Evolutionary conservation across 257 asterid species (phyloP), one percentile per base, ranked within the genome.

Genomic region (Henckelia pumila): DNA sequence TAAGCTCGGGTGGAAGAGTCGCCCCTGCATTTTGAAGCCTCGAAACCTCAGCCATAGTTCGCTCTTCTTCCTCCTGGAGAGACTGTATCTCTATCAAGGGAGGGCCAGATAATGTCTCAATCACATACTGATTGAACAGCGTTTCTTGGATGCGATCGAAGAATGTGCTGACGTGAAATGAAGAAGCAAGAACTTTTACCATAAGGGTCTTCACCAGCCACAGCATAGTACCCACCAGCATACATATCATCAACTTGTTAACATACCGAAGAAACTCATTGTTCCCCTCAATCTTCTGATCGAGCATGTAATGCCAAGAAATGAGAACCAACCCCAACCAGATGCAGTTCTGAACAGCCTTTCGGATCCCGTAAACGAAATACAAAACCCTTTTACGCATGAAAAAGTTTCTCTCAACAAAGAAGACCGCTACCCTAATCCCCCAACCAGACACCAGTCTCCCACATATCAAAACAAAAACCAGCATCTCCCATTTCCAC

Each of bases 91-190:
- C 95, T 4, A 86, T 63, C 53, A 77, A 19, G 0, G 97, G 95
- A 0, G 88, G 93, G 11, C 99, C 97, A 0, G 97, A 94, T 1
- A 91, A 58, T 14, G 91, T 77, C 85, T 90, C 96, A 11, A 93
- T 93, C 58, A 86, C 87, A 37, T 86, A 90, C 73, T 93, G 98
- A 37, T 90, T 93, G 14, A 88, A 93, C 67, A 93, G 50, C 0
- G 97, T 85, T 9, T 88, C 98, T 23, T 93, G 97, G 28, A 93
- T 93, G 24, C 98, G 86, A 32, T 93, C 97, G 33, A 93, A 93
- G 79, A 90, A 93, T 0, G 96, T 85, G 79, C 97, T 93, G 17
- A 93, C 98, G n/a, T 93, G 98, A 63, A 93, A 93, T 0, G 97
- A 93, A 8, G 99, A 90, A 0, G 99, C 96, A 0, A 91, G 85